phyloP scores from a whole-genome alignment of 2,329 filamentous ascomycete genomes.

The Annulohypoxylon truncatum region DNA sequence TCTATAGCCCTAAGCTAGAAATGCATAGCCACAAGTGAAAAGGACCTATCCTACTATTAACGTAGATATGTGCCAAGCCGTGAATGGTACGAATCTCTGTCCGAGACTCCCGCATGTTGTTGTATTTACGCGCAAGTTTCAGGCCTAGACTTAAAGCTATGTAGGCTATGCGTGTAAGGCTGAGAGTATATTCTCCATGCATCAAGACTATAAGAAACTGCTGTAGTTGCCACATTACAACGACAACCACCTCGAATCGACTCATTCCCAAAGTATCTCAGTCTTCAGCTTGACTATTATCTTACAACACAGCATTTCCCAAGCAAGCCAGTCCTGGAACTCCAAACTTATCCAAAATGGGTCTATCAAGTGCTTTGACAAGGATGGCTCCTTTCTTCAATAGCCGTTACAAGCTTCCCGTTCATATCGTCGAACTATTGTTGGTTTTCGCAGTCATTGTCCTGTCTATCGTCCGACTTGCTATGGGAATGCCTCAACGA shows the following conservation, averaged over 20 bases:
- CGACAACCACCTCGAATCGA: neutral
- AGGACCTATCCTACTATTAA: neutral
- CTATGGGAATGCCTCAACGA: conserved; percentile 18
- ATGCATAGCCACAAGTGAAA: neutral
- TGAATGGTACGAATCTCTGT: conserved; percentile 5
- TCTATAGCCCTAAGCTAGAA: neutral
- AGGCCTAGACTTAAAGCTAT: neutral
- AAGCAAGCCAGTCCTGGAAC: neutral
- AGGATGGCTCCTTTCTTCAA: neutral
- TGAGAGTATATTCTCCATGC: neutral
- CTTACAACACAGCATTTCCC: neutral
- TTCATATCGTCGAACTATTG: conserved; percentile 9
- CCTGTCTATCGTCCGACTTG: conserved; percentile 7
- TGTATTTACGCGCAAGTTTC: neutral
- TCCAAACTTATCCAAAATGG: neutral
- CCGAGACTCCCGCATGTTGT: conserved; percentile 4
- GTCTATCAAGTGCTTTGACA: neutral
- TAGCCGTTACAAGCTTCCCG: conserved; percentile 14
- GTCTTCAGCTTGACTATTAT: neutral
- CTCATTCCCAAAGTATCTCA: neutral
- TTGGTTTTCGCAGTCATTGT: conserved; percentile 4
- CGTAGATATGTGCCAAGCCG: neutral
- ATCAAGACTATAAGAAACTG: neutral
- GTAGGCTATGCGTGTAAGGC: neutral
- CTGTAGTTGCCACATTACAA: neutral